Conservation (phyloP, 1,284 basidiomycete genomes). For the Leccinum pachyderme region DNA sequence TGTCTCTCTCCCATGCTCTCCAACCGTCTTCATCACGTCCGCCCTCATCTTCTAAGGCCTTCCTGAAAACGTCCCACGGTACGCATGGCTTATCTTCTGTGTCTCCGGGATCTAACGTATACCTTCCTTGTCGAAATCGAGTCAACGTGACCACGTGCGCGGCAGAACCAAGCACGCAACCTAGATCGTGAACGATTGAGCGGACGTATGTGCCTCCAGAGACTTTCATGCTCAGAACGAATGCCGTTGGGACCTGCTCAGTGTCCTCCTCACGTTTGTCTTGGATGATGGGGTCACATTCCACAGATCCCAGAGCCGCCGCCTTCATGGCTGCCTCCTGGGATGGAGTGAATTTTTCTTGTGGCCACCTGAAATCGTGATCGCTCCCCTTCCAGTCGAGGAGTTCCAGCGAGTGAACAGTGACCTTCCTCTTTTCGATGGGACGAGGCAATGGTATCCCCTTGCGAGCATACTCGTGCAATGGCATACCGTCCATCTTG, state of each 20-base stretch:
- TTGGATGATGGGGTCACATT: slow-evolving; percentile 29
- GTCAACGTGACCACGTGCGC: slow-evolving; percentile 90
- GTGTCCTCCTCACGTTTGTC: slow-evolving; percentile 36
- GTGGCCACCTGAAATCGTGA: slow-evolving; percentile 72
- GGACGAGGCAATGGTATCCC: slow-evolving; percentile 89
- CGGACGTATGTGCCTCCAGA: slow-evolving; percentile 97
- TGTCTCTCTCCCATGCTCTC: slow-evolving; percentile 69
- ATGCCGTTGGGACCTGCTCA: slow-evolving; percentile 66
- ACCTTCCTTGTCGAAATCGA: slow-evolving; percentile 82
- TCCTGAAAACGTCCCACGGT: slow-evolving; percentile 77
- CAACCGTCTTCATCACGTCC: slow-evolving; percentile 62
- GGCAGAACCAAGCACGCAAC: slow-evolving; percentile 76
- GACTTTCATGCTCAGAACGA: slow-evolving; percentile 87
- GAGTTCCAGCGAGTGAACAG: slow-evolving; percentile 77
- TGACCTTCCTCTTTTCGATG: slow-evolving; percentile 85
- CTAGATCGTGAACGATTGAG: slow-evolving; percentile 89
- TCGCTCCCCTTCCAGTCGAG: slow-evolving; percentile 65
- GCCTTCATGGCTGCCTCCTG: slow-evolving; percentile 70
- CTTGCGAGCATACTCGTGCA: slow-evolving; percentile 95
- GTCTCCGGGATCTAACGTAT: slow-evolving; percentile 50
- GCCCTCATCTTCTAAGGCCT: slow-evolving; percentile 55
- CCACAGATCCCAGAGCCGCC: slow-evolving; percentile 53
- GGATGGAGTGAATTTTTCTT: slow-evolving; percentile 63
- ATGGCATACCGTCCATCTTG: slow-evolving; percentile 95
- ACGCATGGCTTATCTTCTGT: slow-evolving; percentile 52